These are phyloP conservation scores for Ophiostoma sp. DNA, from an alignment of 2,329 filamentous ascomycete genomes.

Conservation along the genomic window DNA sequence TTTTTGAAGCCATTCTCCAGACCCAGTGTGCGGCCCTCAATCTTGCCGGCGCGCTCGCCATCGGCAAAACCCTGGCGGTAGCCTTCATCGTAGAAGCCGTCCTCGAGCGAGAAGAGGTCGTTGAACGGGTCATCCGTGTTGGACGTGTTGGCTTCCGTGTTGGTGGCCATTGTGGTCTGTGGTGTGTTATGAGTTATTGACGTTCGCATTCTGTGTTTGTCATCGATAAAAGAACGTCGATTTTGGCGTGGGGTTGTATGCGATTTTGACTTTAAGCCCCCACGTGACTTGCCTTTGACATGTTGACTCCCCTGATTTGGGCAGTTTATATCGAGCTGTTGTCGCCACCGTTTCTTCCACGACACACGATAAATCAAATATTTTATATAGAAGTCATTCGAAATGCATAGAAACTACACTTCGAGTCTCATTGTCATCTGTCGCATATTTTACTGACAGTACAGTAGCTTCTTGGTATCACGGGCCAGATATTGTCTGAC, in stretches of 20 bases:
- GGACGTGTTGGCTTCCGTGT: not conserved
- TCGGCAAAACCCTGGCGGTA: conserved; percentile 73
- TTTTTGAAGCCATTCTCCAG: conserved; percentile 94
- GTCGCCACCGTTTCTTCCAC: not conserved
- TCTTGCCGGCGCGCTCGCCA: conserved; percentile 73
- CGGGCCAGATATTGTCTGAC: too few relatives aligned
- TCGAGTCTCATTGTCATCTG: too few relatives aligned
- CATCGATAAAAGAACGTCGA: not conserved
- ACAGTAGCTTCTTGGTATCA: too few relatives aligned
- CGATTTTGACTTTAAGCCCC: not conserved
- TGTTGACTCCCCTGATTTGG: not conserved
- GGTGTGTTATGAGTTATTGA: not conserved
- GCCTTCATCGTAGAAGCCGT: conserved; percentile 78
- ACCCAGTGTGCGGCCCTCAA: conserved; percentile 88
- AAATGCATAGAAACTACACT: too few relatives aligned
- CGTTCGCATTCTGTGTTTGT: not conserved
- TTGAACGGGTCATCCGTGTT: conserved; percentile 51
- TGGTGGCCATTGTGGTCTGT: not conserved
- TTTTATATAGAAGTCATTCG: too few relatives aligned
- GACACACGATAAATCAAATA: not conserved
- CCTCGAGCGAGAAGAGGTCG: conserved; percentile 60
- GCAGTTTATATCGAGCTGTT: not conserved
- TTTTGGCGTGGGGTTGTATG: not conserved
- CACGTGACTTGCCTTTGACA: not conserved
- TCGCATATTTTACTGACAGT: too few relatives aligned